Conservation (phyloP, 176 grass and related monocot genomes). For the Elymus sibiricus region DNA sequence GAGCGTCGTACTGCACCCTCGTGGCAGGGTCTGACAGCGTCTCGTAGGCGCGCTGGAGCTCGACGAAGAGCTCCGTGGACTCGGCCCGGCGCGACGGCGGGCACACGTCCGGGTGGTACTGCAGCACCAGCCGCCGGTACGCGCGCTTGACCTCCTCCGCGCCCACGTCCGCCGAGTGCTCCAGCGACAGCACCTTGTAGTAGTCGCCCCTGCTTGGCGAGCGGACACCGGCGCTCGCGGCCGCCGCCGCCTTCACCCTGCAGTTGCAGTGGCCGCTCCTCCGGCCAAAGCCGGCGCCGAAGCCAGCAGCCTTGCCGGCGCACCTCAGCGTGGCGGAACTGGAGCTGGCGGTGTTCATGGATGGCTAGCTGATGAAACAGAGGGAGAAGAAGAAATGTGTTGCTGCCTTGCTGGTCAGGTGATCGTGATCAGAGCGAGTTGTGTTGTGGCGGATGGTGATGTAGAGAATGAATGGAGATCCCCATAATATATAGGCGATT, state of each 20-base stretch:
- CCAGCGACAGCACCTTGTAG: conserved; percentile 60
- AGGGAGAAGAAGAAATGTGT: no score
- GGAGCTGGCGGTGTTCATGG: conserved; percentile 13
- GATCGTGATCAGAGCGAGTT: background rate
- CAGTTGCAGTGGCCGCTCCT: background rate
- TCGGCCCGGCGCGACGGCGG: conserved; percentile 38
- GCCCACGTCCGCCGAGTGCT: conserved; percentile 34
- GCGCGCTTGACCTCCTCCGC: conserved; percentile 61
- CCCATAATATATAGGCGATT: background rate
- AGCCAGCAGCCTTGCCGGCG: background rate
- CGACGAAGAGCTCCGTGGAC: conserved; percentile 63
- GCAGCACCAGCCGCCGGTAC: conserved; percentile 65
- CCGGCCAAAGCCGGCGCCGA: background rate
- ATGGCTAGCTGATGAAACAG: background rate
- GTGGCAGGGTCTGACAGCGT: conserved; percentile 59
- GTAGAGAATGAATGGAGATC: background rate
- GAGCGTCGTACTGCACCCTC: conserved; percentile 45
- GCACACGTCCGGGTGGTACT: conserved; percentile 68
- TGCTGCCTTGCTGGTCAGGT: background rate
- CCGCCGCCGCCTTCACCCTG: conserved; percentile 5
- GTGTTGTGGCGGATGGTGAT: background rate
- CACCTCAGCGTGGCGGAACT: background rate
- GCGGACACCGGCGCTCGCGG: background rate
- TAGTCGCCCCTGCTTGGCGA: conserved; percentile 16
- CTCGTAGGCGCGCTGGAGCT: conserved; percentile 72